Base-by-base conservation (phyloP, 2,329 filamentous ascomycete species). In the Diaporthe sp. region DNA sequence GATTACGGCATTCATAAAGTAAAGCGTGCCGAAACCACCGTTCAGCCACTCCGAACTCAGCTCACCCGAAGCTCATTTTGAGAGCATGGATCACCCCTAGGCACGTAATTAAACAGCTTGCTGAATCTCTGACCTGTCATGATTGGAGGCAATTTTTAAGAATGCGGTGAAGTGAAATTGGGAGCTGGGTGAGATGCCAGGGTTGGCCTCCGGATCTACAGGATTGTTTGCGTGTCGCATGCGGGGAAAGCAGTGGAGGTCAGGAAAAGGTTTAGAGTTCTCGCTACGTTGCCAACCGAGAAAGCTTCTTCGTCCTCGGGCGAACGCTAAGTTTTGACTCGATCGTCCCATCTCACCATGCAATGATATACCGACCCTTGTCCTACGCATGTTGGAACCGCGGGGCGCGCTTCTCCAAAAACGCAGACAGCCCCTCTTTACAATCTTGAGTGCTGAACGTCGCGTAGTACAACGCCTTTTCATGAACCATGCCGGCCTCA, bases 391-490 rank as follows among this genome's bases (percentile, higher is more conserved):
- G 63, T 51, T 68, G n/a, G 9, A 53, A 68, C 9, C 63, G 44
- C n/a, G 63, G 79, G 32, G 77, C 75, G 63, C 80, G 77, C 79
- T 86, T 86, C 73, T 84, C 80, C 70, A 85, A 74, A 76, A 86
- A 86, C 1, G 84, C 84, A 50, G 80, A 78, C 71, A 85, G 82
- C 15, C 85, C 85, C 71, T 84, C 82, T 61, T 82, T 80, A 74
- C 83, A 85, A 73, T 86, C 84, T 35, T 78, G 77, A 55, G 84
- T 81, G 47, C 79, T 77, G 61, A 84, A 84, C 0, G 82, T 83
- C 55, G 80, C 79, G 73, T 83, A 84, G 73, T 84, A 84, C 50
- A 84, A 74, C 69, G 79, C 76, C 73, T 81, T 82, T 70, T 84
- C 82, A 35, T 78, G 74, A 50, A 77, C 81, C 78, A 87, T 79